Percentiles rank a stretch among this genome's conserved stretches.
phyloP scores from a whole-genome alignment of 768 basidiomycete genomes.

The Russula vinacea region DNA sequence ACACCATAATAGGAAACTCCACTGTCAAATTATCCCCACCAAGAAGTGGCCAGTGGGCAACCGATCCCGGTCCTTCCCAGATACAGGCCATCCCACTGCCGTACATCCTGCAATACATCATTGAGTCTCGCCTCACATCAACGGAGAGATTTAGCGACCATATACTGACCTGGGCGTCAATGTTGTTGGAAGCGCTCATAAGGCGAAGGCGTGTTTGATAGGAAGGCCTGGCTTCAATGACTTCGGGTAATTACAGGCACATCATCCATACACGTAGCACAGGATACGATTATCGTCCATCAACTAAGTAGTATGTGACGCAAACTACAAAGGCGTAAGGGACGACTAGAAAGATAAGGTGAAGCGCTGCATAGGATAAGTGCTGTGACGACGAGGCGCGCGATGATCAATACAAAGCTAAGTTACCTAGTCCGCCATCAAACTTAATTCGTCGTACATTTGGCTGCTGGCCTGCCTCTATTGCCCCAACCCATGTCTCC shows the following conservation, averaged over 20 bases:
- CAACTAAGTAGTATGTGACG: neutral
- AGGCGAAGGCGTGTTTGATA: neutral
- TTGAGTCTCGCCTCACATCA: too few species aligned
- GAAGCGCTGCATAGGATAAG: neutral
- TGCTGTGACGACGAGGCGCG: neutral
- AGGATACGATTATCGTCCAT: neutral
- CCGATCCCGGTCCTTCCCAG: too few species aligned
- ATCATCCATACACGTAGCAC: neutral
- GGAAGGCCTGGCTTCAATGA: neutral
- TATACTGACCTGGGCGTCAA: too few species aligned
- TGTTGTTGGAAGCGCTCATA: too few species aligned
- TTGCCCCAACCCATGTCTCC: neutral
- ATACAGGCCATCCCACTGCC: too few species aligned
- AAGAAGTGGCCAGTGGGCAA: too few species aligned
- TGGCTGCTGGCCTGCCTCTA: conserved; percentile 1
- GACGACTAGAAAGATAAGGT: neutral
- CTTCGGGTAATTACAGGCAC: neutral
- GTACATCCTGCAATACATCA: too few species aligned
- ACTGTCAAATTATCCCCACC: too few species aligned
- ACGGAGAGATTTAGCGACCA: too few species aligned
- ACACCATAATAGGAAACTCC: too few species aligned
- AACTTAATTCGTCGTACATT: neutral
- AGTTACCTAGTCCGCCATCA: neutral
- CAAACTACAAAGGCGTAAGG: neutral
- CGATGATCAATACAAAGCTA: neutral